Evolutionary conservation across 2,329 filamentous ascomycete genomes (phyloP), one percentile per base, ranked within the genome.

Genomic region (Fusarium oxysporum): DNA sequence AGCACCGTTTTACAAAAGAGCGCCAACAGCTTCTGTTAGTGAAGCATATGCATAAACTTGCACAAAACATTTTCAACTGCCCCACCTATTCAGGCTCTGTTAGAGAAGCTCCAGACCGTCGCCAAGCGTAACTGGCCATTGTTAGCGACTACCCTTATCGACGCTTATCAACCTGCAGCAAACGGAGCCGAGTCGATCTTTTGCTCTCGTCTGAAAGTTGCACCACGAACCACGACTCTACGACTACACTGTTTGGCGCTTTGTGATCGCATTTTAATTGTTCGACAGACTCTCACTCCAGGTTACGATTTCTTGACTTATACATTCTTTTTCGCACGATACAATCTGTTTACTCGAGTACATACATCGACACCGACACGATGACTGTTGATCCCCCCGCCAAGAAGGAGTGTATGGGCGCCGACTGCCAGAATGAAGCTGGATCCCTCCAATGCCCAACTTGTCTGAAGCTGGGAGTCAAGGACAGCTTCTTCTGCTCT

Each of bases 401-500:
- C 47, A 90, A 90, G 80, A 90, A 90, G 80, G 92, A 91, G 83
- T 99, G 96, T 81, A 86, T 92, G 61, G 93, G 96, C 54, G 87
- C 87, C 65, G 94, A 97, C 82, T 99, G 96, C 86, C 87, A 89
- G 44, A 97, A 98, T 72, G 92, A 96, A 72, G 95, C 95, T 64
- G 92, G 94, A 68, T 87, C 91, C 60, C 86, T 99, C 51, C 95
- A 98, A 83, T 99, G 96, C 83, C 96, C 96, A 61, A 98, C 94
- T 55, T 99, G 96, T 82, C 88, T 98, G 79, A 98, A 97, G 84
- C 86, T 95, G 48, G 93, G 92, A 60, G 92, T 91, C 78, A 91
- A 95, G 80, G 94, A 96, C 79, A 97, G 94, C 85, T 98, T 91
- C 84, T 99, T 98, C 85, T 99, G 96, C 86, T 95, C 95, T 33